Evolutionary conservation across 306 rosid species (phyloP), one percentile per base, ranked within the genome.

Genomic region (Quercus ilex): DNA sequence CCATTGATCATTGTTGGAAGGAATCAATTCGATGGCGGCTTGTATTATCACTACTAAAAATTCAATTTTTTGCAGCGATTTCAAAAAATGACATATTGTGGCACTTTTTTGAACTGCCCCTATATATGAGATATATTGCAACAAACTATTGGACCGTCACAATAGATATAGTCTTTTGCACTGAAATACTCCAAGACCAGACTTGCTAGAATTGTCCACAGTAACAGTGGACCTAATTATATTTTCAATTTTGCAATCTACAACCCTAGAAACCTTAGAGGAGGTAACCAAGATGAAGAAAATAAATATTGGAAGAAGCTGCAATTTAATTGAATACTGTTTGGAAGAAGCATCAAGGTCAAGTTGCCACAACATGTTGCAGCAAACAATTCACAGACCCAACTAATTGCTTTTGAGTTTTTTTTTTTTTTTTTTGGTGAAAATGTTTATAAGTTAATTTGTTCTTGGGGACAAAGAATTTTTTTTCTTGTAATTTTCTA

Each of bases 11-110:
- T 70, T 86, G 41, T 49, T 23, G 4, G 8, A 3, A 1, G 74
- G 59, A 26, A 89, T 38, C 6, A 78, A 84, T 64, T 86, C 84
- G 68, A 89, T 83, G 46, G 90, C 92, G 25, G 80, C 81, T 78
- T 89, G 90, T 8, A 89, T 23, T 7, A 83, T 76, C 5, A 23
- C 23, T 23, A 23, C 23, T 23, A 23, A 23, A 23, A 23, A 23
- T 23, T 23, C 23, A 23, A 23, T 23, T 23, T 23, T 23, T 23
- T 23, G 23, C 23, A 0, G 23, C 0, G 23, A 23, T 23, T 23
- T 23, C 23, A 23, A 23, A 23, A 23, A 23, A 23, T 23, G 23
- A 23, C 23, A 23, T 23, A 23, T 23, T 23, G 23, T 23, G 23
- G 23, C 23, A 23, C 23, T 23, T 23, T 23, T 23, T 23, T 23